Conservation (phyloP, 2,329 filamentous ascomycete genomes). For the Cryphonectria naterciae region DNA sequence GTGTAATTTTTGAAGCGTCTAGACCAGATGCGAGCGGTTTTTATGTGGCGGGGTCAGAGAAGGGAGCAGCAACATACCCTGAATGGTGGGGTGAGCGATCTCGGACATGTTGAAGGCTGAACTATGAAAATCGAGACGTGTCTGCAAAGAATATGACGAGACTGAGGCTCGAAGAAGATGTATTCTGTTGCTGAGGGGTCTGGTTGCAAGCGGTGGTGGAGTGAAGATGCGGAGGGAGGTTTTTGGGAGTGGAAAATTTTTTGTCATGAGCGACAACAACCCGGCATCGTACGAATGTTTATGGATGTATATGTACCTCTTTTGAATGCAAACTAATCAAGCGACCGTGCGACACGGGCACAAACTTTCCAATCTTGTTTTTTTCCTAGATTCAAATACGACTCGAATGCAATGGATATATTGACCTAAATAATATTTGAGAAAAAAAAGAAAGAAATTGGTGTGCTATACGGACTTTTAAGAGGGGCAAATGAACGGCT, state of each 20-base stretch:
- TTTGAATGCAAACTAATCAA: not conserved
- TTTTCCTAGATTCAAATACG: not conserved
- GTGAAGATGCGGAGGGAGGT: not conserved
- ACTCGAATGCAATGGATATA: not conserved
- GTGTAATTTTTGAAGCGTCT: not conserved
- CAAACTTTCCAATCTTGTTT: not conserved
- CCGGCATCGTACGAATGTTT: not conserved
- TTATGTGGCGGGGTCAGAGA: conserved; percentile 28
- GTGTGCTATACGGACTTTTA: too few relatives aligned
- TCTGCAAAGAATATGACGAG: not conserved
- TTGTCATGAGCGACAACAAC: conserved; percentile 7
- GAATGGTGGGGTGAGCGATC: conserved; percentile 61
- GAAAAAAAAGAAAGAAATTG: not conserved
- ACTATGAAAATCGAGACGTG: not conserved
- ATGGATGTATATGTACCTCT: not conserved
- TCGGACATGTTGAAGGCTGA: conserved; percentile 50
- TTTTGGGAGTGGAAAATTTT: conserved; percentile 8
- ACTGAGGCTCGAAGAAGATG: not conserved
- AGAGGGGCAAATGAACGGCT: not conserved
- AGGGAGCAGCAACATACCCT: conserved; percentile 48
- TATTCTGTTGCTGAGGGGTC: not conserved
- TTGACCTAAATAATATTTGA: not conserved
- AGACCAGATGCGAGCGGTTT: not conserved
- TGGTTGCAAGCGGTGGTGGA: not conserved
- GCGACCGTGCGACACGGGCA: not conserved